Evolutionary conservation across 202 grass and related monocot species (phyloP), one percentile per base, ranked within the genome.

Genomic region (Setaria viridis): DNA sequence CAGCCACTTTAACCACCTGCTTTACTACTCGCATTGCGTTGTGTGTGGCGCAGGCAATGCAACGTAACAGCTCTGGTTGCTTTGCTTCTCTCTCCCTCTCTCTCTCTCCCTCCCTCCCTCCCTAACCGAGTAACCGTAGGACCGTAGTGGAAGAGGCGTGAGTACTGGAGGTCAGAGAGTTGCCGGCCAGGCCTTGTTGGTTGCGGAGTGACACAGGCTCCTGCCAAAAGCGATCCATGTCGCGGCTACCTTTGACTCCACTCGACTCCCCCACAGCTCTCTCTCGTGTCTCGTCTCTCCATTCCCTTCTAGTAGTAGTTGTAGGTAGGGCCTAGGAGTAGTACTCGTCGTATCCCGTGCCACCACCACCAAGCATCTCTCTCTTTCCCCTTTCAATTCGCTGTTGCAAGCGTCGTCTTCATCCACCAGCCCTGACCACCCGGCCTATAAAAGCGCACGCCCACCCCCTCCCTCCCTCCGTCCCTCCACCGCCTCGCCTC

Each of bases 201-300:
- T 81, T 90, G 82, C 76, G 53, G 25, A 25, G 25, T 25, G 25
- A 25, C 25, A 25, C 25, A 25, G 25, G 25, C 25, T 7, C 58
- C 91, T 94, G 91, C 89, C 74, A 94, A 97, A 92, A 91, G 88
- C 85, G 37, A 88, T 78, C 82, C 84, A 15, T 87, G 90, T 90
- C 79, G 51, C 78, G 29, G 7, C 45, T 41, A 42, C 33, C 84
- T 91, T 91, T 94, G 89, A 89, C 89, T 81, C 86, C 66, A 21
- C 53, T 11, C 25, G 25, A 25, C 25, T 25, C 25, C 25, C 25
- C 25, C 25, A 25, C 25, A 25, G 25, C 25, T 25, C 25, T 25
- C 25, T 25, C 25, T 25, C 25, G 25, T 25, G 25, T 25, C 25
- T 25, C 25, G 25, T 2, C 55, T 41, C 69, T 9, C 67, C 19